Evolutionary conservation across 2,329 filamentous ascomycete species (phyloP).

Genomic region (Colletotrichum musae): DNA sequence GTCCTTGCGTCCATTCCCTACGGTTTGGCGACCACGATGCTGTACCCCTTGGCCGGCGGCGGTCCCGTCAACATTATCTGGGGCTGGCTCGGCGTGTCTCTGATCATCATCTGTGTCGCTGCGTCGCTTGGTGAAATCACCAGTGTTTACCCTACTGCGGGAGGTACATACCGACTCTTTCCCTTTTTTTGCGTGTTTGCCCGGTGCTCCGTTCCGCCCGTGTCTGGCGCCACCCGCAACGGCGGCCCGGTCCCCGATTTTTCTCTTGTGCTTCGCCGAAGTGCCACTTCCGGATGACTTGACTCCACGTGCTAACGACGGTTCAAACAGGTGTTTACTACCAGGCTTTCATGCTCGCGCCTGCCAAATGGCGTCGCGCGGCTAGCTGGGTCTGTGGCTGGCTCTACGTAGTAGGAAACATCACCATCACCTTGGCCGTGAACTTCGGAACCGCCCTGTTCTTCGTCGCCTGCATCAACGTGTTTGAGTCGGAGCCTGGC

Average conservation of each 20-base stretch:
- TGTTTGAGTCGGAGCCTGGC: constrained; percentile 64
- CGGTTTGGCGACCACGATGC: constrained; percentile 78
- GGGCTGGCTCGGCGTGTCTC: constrained; percentile 79
- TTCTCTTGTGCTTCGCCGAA: background rate
- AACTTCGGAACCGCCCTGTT: constrained; percentile 84
- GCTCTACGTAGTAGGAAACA: constrained; percentile 84
- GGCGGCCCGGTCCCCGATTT: constrained; percentile 11
- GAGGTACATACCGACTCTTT: constrained; percentile 60
- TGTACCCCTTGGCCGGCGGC: constrained; percentile 76
- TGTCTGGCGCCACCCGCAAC: constrained; percentile 11
- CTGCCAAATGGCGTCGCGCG: constrained; percentile 71
- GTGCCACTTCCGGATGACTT: constrained; percentile 23
- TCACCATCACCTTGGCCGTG: constrained; percentile 86
- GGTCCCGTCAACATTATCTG: constrained; percentile 80
- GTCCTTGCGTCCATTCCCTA: constrained; percentile 83
- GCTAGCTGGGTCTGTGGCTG: constrained; percentile 82
- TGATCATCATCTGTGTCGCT: constrained; percentile 80
- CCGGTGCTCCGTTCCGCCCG: background rate
- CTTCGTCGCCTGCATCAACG: constrained; percentile 68
- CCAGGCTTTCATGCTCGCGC: constrained; percentile 82
- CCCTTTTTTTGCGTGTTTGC: background rate
- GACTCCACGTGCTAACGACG: constrained; percentile 35
- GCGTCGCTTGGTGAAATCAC: constrained; percentile 81
- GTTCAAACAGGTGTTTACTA: constrained; percentile 73
- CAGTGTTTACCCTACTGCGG: constrained; percentile 82